A percentile compares a stretch with the other conserved stretches of the same genome.
phyloP scores from a whole-genome alignment of 2,329 filamentous ascomycete species.

The Arthrinium puccinioides region DNA sequence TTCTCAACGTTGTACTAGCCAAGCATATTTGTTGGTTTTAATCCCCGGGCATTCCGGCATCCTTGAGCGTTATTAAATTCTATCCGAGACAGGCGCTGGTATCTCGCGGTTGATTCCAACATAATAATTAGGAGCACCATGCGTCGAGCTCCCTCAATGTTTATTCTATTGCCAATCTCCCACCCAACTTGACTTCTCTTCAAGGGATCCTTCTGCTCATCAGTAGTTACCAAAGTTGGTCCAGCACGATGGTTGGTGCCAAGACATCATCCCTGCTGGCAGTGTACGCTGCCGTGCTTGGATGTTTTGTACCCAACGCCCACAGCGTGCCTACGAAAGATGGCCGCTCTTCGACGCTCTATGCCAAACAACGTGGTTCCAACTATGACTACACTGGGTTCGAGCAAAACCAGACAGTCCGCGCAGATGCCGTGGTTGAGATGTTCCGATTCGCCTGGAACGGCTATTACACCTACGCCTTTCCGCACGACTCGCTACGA shows the following conservation, averaged over 20 bases:
- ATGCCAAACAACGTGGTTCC: neutral
- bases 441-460: constrained; percentile 1
- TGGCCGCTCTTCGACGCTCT: neutral
- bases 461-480: neutral
- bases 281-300: neutral
- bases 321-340: neutral
- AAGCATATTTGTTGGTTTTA: no score
- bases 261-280: neutral
- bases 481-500: constrained; percentile 2
- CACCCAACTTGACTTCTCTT: no score
- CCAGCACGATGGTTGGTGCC: neutral
- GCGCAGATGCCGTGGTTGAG: neutral
- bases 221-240: no score
- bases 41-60: no score
- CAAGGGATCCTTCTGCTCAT: no score
- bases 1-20: no score
- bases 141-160: no score
- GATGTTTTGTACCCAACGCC: neutral
- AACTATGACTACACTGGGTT: constrained; percentile 1
- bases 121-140: no score
- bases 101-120: no score
- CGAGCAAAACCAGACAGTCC: neutral
- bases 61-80: no score
- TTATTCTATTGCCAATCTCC: no score
- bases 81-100: no score